Evolutionary conservation across 2,329 filamentous ascomycete species (phyloP), one percentile per base, ranked within the genome.

Genomic region (Gnomoniopsis smithogilvyi): DNA sequence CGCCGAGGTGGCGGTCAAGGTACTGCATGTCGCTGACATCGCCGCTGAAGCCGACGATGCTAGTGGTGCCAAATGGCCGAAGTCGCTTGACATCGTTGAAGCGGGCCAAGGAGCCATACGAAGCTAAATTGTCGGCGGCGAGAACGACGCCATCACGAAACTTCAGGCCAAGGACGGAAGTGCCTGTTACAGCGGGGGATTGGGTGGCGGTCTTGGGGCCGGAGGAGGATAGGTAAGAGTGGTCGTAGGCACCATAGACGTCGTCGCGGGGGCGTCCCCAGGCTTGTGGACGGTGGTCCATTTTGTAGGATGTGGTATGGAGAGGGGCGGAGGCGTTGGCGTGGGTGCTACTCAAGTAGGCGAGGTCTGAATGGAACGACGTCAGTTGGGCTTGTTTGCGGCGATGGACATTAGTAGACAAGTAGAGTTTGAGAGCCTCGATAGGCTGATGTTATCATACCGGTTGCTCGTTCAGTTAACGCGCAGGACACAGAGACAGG

Each of bases 11-110:
- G 67, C 95, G 88, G 84, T 96, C 90, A 67, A 99, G 87, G 80
- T 96, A 96, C 81, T 99, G 95, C 95, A 99, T 98, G 80, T 99
- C 95, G 65, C 91, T 96, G 68, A 99, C 89, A 79, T 99, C 95
- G 74, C 95, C 95, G 74, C 92, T 92, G 78, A 98, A 96, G 69
- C 95, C 95, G 70, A 99, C 83, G 62, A 98, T 85, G 33, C 92
- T 88, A 65, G 88, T 86, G 65, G 87, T 82, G 77, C 92, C 91
- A 77, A 98, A 98, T 68, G 87, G 84, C 68, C 92, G 92, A 66
- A 99, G 88, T 72, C 95, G 93, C 80, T 97, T 96, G 73, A 98
- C 92, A 74, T 97, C 90, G 69, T 91, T 93, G 83, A 98, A 99
- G 72, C 95, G 92, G 62, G 95, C 94, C 66, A 94, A 90, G 59